Evolutionary conservation across 495 filamentous ascomycete species (phyloP).

Genomic region (Penicillium cosmopolitanum): DNA sequence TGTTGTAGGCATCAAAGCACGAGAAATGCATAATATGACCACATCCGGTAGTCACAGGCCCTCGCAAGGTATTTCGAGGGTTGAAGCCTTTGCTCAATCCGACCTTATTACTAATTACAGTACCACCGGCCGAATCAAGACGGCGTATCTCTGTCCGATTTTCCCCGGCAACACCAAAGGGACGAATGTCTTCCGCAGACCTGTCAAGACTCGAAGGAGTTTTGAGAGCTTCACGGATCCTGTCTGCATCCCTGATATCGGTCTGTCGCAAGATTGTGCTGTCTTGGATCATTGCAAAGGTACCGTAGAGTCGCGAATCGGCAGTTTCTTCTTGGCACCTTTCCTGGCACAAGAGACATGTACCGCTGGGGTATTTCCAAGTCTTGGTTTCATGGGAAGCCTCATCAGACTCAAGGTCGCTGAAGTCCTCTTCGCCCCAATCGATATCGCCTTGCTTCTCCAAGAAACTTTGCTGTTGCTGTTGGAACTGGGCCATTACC

Average conservation of each 20-base stretch:
- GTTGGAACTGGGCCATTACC: conserved; percentile 96
- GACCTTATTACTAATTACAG: conserved; percentile 74
- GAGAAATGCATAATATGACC: conserved; percentile 98
- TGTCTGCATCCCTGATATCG: conserved; percentile 76
- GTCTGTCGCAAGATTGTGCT: conserved; percentile 89
- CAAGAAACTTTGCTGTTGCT: conserved; percentile 93
- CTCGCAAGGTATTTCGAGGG: conserved; percentile 62
- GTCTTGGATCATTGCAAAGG: conserved; percentile 84
- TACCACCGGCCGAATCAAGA: conserved; percentile 68
- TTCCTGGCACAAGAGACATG: conserved; percentile 95
- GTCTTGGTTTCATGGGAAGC: conserved; percentile 65
- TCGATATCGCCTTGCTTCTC: conserved; percentile 81
- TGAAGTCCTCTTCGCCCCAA: conserved; percentile 80
- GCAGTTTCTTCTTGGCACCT: conserved; percentile 97
- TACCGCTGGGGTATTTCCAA: conserved; percentile 93
- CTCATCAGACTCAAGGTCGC: conserved; percentile 65
- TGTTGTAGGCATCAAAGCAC: conserved; percentile 90
- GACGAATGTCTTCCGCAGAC: conserved; percentile 77
- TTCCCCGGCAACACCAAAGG: conserved; percentile 86
- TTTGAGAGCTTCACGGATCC: conserved; percentile 77
- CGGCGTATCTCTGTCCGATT: conserved; percentile 80
- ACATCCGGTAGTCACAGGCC: conserved; percentile 87
- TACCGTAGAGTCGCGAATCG: conserved; percentile 85
- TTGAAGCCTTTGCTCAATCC: conserved; percentile 89
- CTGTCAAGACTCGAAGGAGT: conserved; percentile 82